Evolutionary conservation across 768 basidiomycete species (phyloP).

Genomic region (Leccinum pellstonianum): DNA sequence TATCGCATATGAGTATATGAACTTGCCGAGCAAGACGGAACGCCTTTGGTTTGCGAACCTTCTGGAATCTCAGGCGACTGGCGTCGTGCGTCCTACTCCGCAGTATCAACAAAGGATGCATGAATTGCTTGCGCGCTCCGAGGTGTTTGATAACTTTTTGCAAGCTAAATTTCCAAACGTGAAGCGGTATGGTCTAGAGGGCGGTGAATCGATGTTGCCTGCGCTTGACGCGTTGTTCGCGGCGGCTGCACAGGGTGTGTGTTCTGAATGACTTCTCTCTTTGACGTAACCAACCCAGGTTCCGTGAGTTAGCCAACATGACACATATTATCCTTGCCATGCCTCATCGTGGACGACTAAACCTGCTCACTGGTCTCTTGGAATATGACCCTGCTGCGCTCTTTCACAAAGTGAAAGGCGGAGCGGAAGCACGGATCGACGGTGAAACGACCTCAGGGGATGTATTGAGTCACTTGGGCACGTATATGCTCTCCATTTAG

Average conservation of each 20-base stretch:
- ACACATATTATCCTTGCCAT: conserved; percentile 76
- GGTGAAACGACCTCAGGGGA: conserved; percentile 70
- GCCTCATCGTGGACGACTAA: conserved; percentile 87
- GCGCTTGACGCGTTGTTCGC: conserved; percentile 78
- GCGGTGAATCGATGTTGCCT: conserved; percentile 91
- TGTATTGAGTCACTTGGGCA: conserved; percentile 83
- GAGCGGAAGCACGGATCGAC: conserved; percentile 59
- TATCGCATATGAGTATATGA: conserved; percentile 93
- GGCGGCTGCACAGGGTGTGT: conserved; percentile 56
- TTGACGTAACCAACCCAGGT: neutral
- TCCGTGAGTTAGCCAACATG: conserved; percentile 51
- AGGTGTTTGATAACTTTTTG: conserved; percentile 81
- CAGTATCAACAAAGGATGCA: conserved; percentile 59
- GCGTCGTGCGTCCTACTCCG: conserved; percentile 30
- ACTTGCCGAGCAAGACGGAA: conserved; percentile 82
- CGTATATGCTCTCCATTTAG: conserved; percentile 17
- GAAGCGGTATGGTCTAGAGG: conserved; percentile 87
- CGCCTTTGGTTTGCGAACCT: conserved; percentile 87
- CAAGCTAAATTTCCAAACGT: conserved; percentile 88
- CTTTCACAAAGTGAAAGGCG: conserved; percentile 87
- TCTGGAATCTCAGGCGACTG: conserved; percentile 55
- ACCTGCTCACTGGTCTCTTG: conserved; percentile 78
- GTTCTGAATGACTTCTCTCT: neutral
- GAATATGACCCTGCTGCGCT: conserved; percentile 63
- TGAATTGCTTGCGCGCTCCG: conserved; percentile 66